These are phyloP conservation scores for Claviceps monticola DNA, from an alignment of 2,329 filamentous ascomycete genomes.

Conservation along the genomic window DNA sequence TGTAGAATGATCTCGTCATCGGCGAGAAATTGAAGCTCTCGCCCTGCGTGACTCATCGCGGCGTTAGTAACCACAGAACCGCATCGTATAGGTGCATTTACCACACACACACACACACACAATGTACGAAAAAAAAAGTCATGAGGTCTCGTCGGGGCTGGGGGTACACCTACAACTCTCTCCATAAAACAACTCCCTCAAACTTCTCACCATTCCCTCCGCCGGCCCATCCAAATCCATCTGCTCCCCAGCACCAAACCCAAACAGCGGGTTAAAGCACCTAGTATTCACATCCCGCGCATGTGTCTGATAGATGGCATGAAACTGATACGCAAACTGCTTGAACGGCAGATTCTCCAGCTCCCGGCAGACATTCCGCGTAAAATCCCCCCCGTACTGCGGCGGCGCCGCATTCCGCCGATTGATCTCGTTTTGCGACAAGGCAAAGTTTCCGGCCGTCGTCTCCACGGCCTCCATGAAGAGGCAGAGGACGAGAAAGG, in stretches of 20 bases:
- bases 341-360: slow-evolving; percentile 46
- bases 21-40: slow-evolving; percentile 27
- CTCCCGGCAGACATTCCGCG: slow-evolving; percentile 32
- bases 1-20: slow-evolving; percentile 33
- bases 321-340: slow-evolving; percentile 47
- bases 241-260: slow-evolving; percentile 26
- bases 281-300: slow-evolving; percentile 31
- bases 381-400: slow-evolving; percentile 27
- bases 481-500: slow-evolving; percentile 42
- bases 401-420: slow-evolving; percentile 23
- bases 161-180: slow-evolving; percentile 27
- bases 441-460: slow-evolving; percentile 36
- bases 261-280: slow-evolving; percentile 42
- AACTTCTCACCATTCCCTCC: slow-evolving; percentile 28
- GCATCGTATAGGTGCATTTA: too few species aligned
- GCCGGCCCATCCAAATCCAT: slow-evolving; percentile 33
- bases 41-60: slow-evolving; percentile 13
- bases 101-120: too few species aligned
- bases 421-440: slow-evolving; percentile 36
- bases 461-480: slow-evolving; percentile 45
- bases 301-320: slow-evolving; percentile 45
- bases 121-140: too few species aligned
- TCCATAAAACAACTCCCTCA: slow-evolving; percentile 31
- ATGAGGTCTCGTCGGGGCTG: too few species aligned
- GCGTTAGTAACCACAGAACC: too few species aligned